Conservation (phyloP, 352 stramenopile species). For the Detonula confervacea region DNA sequence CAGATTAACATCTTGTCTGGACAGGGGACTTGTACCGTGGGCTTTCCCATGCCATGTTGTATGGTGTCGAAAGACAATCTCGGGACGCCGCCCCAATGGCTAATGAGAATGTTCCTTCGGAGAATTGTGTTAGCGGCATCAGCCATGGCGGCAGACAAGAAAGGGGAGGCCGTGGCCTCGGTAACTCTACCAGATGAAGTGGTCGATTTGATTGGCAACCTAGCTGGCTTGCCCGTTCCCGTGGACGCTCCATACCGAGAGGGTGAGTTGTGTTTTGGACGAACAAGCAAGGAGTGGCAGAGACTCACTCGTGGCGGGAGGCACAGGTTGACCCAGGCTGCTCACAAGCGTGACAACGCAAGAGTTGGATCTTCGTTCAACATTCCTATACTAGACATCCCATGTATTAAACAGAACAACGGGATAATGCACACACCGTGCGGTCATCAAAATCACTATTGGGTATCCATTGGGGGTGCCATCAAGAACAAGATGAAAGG, state of each 20-base stretch:
- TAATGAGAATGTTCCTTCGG: not conserved
- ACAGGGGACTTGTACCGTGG: not conserved
- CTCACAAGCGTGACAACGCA: not conserved
- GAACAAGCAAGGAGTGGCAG: not conserved
- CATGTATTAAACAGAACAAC: not conserved
- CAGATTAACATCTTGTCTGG: not conserved
- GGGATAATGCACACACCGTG: not conserved
- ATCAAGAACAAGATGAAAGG: not conserved
- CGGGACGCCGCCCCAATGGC: not conserved
- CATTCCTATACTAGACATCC: not conserved
- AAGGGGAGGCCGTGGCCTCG: not conserved
- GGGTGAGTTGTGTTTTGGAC: not conserved
- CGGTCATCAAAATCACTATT: not conserved
- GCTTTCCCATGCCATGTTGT: not conserved
- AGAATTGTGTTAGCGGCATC: no score
- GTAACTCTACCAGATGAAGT: not conserved
- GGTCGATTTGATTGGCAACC: not conserved
- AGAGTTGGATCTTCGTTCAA: not conserved
- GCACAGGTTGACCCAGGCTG: not conserved
- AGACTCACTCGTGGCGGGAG: not conserved
- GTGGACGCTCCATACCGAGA: not conserved
- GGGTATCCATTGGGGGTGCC: not conserved
- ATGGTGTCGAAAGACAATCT: not conserved
- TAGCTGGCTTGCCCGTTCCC: not conserved
- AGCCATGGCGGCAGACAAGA: no score